These are phyloP conservation scores for Alloteropsis semialata DNA, from an alignment of 176 grass and related monocot species.

Conservation along the genomic window DNA sequence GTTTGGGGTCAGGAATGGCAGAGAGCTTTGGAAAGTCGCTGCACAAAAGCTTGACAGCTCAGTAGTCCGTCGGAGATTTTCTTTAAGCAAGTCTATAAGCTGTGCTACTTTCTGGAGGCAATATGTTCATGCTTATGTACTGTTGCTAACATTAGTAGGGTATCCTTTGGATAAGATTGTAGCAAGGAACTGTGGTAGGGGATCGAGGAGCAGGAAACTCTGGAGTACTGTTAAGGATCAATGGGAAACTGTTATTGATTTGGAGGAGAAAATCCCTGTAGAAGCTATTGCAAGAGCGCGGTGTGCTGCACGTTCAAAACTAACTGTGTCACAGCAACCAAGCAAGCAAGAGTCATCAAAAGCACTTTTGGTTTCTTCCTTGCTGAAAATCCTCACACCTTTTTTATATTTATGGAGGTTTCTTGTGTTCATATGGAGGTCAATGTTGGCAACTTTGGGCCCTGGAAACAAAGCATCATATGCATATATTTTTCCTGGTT, in stretches of 20 bases:
- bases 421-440: slow-evolving; percentile 41
- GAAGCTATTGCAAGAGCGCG: slow-evolving; percentile 74
- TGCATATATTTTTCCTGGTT: slow-evolving; percentile 36
- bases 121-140: slow-evolving; percentile 66
- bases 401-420: slow-evolving; percentile 53
- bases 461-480: slow-evolving; percentile 21
- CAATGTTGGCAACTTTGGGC: slow-evolving; percentile 25
- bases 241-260: slow-evolving; percentile 47
- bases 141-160: slow-evolving; percentile 58
- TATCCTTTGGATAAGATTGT: slow-evolving; percentile 56
- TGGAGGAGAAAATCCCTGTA: slow-evolving; percentile 70
- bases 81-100: slow-evolving; percentile 47
- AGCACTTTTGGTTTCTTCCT: slow-evolving; percentile 24
- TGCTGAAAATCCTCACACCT: slow-evolving; percentile 43
- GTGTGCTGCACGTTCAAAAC: slow-evolving; percentile 52
- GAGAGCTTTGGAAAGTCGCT: slow-evolving; percentile 64
- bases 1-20: slow-evolving; percentile 47
- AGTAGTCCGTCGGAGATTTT: slow-evolving; percentile 26
- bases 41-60: slow-evolving; percentile 35
- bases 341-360: slow-evolving; percentile 44
- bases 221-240: slow-evolving; percentile 44
- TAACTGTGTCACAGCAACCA: slow-evolving; percentile 12
- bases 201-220: slow-evolving; percentile 48
- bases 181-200: slow-evolving; percentile 31
- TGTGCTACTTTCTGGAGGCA: slow-evolving; percentile 53